A percentile compares a stretch with the other conserved stretches of the same genome.
Conservation (phyloP, 768 basidiomycete species). For the Leccinum pellstonianum region DNA sequence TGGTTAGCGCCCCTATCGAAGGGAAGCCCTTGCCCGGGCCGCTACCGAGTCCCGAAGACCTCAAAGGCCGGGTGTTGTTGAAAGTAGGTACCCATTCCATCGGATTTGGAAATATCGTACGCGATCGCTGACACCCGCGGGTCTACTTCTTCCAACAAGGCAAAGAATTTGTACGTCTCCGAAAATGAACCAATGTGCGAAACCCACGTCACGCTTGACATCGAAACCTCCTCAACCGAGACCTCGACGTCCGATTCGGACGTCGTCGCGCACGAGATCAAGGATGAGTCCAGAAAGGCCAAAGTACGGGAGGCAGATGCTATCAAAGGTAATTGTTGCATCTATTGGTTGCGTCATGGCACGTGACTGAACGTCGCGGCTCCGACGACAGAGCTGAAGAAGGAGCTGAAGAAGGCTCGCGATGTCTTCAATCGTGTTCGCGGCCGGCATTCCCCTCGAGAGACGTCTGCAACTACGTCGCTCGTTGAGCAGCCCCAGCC, state of each 20-base stretch:
- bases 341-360: conserved; percentile 3
- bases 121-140: background rate
- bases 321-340: conserved; percentile 33
- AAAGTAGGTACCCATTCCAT: conserved; percentile 51
- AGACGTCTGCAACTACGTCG: conserved; percentile 17
- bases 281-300: conserved; percentile 28
- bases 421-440: conserved; percentile 44
- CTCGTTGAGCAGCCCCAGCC: conserved; percentile 16
- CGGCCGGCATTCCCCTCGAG: conserved; percentile 25
- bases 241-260: conserved; percentile 37
- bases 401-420: conserved; percentile 40
- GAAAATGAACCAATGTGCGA: conserved; percentile 35
- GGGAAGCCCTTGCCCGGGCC: conserved; percentile 45
- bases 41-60: conserved; percentile 82
- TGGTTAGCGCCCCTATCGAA: conserved; percentile 50
- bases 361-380: conserved; percentile 15
- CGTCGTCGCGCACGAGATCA: conserved; percentile 21
- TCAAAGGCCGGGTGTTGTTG: conserved; percentile 76
- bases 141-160: conserved; percentile 37
- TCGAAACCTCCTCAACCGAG: conserved; percentile 44
- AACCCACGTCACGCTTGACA: conserved; percentile 35
- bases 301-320: conserved; percentile 33
- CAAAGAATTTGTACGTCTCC: conserved; percentile 72
- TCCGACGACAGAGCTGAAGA: conserved; percentile 34
- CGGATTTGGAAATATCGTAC: background rate